Percentiles rank a stretch among this genome's conserved stretches.
Conservation (phyloP, 1,139 yeast genomes). For the Geotrichum aggregatum region DNA sequence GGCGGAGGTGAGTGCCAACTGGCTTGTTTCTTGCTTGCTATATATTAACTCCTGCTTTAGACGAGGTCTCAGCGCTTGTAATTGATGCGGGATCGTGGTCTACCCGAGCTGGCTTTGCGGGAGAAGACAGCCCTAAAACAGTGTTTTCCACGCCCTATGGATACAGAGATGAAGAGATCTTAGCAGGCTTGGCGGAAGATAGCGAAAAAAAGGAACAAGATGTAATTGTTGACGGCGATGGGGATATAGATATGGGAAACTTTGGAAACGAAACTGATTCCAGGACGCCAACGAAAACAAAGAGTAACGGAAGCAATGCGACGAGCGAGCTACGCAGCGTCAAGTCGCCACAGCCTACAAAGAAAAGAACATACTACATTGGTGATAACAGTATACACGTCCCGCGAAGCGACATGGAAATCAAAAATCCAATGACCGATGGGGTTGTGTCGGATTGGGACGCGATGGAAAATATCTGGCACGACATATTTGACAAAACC, state of each 20-base stretch:
- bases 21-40: not conserved
- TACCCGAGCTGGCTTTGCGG: conserved; percentile 88
- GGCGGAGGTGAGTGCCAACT: conserved; percentile 47
- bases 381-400: conserved; percentile 37
- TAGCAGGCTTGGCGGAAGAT: conserved; percentile 9
- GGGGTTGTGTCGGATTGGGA: conserved; percentile 46
- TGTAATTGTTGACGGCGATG: conserved; percentile 24
- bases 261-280: conserved; percentile 18
- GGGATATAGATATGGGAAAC: conserved; percentile 26
- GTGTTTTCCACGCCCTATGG: conserved; percentile 58
- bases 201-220: conserved; percentile 2
- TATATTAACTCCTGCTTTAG: conserved; percentile 33
- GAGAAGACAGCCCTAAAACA: conserved; percentile 83
- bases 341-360: conserved; percentile 1
- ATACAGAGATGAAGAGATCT: conserved; percentile 8
- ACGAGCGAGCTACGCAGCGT: conserved; percentile 1
- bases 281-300: not conserved
- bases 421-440: conserved; percentile 38
- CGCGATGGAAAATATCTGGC: conserved; percentile 41
- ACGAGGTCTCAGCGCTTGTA: conserved; percentile 87
- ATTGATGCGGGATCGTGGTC: conserved; percentile 84
- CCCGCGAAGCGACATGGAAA: conserved; percentile 37
- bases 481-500: conserved; percentile 37
- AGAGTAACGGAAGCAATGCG: not conserved
- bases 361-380: conserved; percentile 23